Evolutionary conservation across 352 stramenopile species (phyloP), one percentile per base, ranked within the genome.

Genomic region (Phytophthora syringae): DNA sequence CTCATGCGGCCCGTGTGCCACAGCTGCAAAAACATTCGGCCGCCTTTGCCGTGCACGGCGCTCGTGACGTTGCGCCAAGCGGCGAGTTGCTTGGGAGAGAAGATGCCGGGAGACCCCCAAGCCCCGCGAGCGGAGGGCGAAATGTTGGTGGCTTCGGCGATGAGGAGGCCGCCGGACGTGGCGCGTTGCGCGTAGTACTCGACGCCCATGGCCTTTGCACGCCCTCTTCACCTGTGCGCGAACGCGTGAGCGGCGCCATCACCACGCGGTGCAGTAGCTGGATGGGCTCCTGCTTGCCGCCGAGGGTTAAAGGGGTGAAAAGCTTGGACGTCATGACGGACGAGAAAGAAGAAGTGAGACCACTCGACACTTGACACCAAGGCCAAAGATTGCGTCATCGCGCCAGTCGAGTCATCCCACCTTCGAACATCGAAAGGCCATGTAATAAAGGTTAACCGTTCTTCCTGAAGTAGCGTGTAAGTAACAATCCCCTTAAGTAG

Each of bases 1-100:
- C 80, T 57, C 44, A 85, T 72, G 51, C 90, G 80, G 34, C 90
- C 92, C 1, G 83, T 86, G 72, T 98, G 91, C 89, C 90, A 97
- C 47, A 97, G 56, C 79, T 98, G 90, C 39, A 84, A 54, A 52
- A 88, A 94, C 64, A 97, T 97, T 12, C 79, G 77, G 42, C 80
- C 86, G 18, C 76, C 80, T 40, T 92, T 86, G 39, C 63, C 75
- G 63, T 97, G 92, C 27, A 98, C 91, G 1, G 75, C 64, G 28
- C 71, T 22, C 21, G 73, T 88, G 13, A 94, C 63, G 11, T 56
- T 27, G 11, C 84, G 72, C 85, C 85, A 94, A 21, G 59, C 77
- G 11, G 68, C 39, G 18, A 86, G 10, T 52, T 94, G 84, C 28
- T 81, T 72, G 18, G 77, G 27, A 6, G 60, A 60, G 61, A 84